Conservation (phyloP, 1,139 yeast species). For the Yamadazyma buinensis region DNA sequence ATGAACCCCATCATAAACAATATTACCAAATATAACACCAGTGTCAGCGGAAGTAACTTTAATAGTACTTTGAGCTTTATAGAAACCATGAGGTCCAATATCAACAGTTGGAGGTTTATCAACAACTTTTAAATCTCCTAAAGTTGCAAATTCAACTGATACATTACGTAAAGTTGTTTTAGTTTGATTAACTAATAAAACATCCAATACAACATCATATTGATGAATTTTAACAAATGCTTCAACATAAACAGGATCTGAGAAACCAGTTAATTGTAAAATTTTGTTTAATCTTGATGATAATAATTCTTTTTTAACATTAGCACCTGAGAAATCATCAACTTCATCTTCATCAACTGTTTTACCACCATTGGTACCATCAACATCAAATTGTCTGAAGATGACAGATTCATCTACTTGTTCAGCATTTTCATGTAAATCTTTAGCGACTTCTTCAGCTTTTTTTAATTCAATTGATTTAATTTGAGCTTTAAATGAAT, state of each 20-base stretch:
- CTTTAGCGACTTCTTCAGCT: slow-evolving; percentile 56
- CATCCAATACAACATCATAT: slow-evolving; percentile 93
- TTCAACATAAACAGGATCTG: slow-evolving; percentile 97
- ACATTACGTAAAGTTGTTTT: slow-evolving; percentile 85
- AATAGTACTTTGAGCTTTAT: slow-evolving; percentile 80
- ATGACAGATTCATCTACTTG: slow-evolving; percentile 78
- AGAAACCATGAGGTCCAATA: slow-evolving; percentile 95
- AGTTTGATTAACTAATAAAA: slow-evolving; percentile 91
- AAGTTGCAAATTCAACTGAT: slow-evolving; percentile 92
- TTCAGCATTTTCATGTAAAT: slow-evolving; percentile 64
- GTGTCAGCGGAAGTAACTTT: slow-evolving; percentile 98
- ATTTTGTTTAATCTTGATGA: slow-evolving; percentile 82
- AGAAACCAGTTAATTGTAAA: slow-evolving; percentile 92
- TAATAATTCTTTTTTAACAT: slow-evolving; percentile 52
- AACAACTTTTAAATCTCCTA: slow-evolving; percentile 93
- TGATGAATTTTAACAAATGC: slow-evolving; percentile 94
- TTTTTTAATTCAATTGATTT: slow-evolving; percentile 52
- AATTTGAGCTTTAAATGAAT: slow-evolving; percentile 71
- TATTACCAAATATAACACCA: slow-evolving; percentile 95
- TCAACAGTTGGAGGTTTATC: slow-evolving; percentile 93
- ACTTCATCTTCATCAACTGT: slow-evolving; percentile 47
- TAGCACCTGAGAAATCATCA: slow-evolving; percentile 34
- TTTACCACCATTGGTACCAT: slow-evolving; percentile 30
- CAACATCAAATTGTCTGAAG: slow-evolving; percentile 77
- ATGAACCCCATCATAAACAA: slow-evolving; percentile 93